Evolutionary conservation across 1,139 yeast genomes (phyloP).

Genomic region (Diutina neorugosa): DNA sequence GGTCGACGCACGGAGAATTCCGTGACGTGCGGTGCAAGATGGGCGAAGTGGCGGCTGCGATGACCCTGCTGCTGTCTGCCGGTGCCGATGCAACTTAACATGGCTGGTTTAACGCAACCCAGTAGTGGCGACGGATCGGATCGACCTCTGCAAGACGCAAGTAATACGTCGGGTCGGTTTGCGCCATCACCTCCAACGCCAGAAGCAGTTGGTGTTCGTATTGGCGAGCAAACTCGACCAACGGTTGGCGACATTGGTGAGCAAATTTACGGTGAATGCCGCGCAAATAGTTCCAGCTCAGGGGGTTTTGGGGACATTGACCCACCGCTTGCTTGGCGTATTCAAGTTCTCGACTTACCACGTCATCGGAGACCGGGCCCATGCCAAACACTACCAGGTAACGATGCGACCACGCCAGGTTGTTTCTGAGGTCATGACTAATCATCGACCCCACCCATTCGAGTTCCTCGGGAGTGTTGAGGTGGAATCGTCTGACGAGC

Average conservation of each 20-base stretch:
- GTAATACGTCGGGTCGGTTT: slow-evolving; percentile 30
- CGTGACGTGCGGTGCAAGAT: neutral
- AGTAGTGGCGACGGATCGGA: slow-evolving; percentile 56
- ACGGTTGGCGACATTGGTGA: slow-evolving; percentile 14
- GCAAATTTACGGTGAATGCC: slow-evolving; percentile 40
- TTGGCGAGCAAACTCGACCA: slow-evolving; percentile 31
- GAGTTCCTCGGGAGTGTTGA: slow-evolving; percentile 39
- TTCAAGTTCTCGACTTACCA: slow-evolving; percentile 11
- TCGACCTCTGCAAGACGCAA: slow-evolving; percentile 42
- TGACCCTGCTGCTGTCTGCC: neutral
- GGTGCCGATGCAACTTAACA: neutral
- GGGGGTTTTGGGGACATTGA: slow-evolving; percentile 67
- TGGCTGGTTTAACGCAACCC: slow-evolving; percentile 27
- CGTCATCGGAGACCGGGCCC: slow-evolving; percentile 18
- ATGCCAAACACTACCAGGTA: slow-evolving; percentile 16
- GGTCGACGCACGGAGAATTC: neutral
- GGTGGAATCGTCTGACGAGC: slow-evolving; percentile 46
- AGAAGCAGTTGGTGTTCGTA: slow-evolving; percentile 38
- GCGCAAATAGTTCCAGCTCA: slow-evolving; percentile 75
- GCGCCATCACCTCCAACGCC: slow-evolving; percentile 58
- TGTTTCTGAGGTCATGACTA: slow-evolving; percentile 62
- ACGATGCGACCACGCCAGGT: slow-evolving; percentile 91
- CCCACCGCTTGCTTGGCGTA: slow-evolving; percentile 36
- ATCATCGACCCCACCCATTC: slow-evolving; percentile 39
- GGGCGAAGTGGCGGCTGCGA: neutral